Conservation (phyloP, 2,329 filamentous ascomycete genomes). For the Berkeleyomyces basicola region DNA sequence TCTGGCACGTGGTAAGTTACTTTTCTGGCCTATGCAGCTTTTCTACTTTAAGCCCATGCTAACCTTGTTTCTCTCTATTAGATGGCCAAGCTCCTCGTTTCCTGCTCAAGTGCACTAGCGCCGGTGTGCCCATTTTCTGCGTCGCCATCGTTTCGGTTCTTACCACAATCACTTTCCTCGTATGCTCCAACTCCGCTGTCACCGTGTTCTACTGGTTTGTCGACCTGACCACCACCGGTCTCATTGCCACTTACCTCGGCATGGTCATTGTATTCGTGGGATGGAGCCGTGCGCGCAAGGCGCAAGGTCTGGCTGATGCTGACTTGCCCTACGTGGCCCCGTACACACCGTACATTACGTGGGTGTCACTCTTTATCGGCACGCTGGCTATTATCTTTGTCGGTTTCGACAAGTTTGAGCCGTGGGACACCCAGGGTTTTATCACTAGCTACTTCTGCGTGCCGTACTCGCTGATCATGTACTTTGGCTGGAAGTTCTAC, state of each 20-base stretch:
- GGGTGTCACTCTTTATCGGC: slow-evolving; percentile 27
- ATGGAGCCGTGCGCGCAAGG: slow-evolving; percentile 35
- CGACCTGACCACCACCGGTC: slow-evolving; percentile 38
- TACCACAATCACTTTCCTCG: slow-evolving; percentile 36
- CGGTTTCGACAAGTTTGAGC: slow-evolving; percentile 38
- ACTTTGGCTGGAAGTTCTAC: slow-evolving; percentile 47
- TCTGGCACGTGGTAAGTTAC: slow-evolving; percentile 24
- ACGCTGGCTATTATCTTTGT: slow-evolving; percentile 36
- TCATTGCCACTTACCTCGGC: slow-evolving; percentile 46
- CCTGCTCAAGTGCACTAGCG: slow-evolving; percentile 40
- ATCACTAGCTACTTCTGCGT: slow-evolving; percentile 38
- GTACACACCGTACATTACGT: slow-evolving; percentile 16
- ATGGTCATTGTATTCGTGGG: slow-evolving; percentile 30
- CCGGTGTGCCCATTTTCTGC: slow-evolving; percentile 44
- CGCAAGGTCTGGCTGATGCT: slow-evolving; percentile 31
- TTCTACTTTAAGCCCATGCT: neutral
- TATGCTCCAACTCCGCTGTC: slow-evolving; percentile 31
- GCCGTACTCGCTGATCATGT: slow-evolving; percentile 38
- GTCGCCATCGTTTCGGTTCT: slow-evolving; percentile 37
- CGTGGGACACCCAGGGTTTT: slow-evolving; percentile 25
- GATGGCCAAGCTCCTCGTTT: slow-evolving; percentile 34
- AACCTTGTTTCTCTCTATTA: neutral
- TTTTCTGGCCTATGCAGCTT: neutral
- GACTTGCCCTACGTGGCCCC: slow-evolving; percentile 33
- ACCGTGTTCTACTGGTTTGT: slow-evolving; percentile 37